Conservation (phyloP, 2,329 filamentous ascomycete species). For the Myriosclerotinia curreyana region DNA sequence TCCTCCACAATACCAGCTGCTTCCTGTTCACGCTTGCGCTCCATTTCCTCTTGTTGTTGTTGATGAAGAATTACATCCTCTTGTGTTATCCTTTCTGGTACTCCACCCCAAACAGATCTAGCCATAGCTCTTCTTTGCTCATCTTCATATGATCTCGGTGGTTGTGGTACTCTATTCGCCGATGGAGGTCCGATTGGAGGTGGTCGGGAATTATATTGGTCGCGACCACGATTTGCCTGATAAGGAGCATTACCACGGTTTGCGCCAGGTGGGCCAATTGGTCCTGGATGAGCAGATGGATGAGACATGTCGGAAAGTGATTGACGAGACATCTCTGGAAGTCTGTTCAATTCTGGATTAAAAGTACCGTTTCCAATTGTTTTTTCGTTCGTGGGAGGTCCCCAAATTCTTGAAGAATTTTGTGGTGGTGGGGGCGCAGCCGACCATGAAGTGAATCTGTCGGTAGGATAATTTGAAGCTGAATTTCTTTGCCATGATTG, state of each 20-base stretch:
- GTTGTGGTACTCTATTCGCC: conserved; percentile 30
- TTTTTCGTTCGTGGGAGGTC: conserved; percentile 64
- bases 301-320: conserved; percentile 32
- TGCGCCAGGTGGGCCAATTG: conserved; percentile 39
- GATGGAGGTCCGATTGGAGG: conserved; percentile 33
- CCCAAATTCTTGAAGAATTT: conserved; percentile 61
- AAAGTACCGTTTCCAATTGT: conserved; percentile 78
- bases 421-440: conserved; percentile 40
- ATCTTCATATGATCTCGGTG: conserved; percentile 26
- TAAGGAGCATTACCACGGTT: conserved; percentile 34
- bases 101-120: conserved; percentile 29
- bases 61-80: conserved; percentile 29
- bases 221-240: conserved; percentile 34
- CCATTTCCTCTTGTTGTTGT: conserved; percentile 32
- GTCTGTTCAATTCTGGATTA: conserved; percentile 55
- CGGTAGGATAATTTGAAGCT: conserved; percentile 45
- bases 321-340: conserved; percentile 36
- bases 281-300: conserved; percentile 35
- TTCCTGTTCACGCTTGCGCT: conserved; percentile 30
- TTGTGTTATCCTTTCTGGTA: conserved; percentile 33
- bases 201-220: conserved; percentile 40
- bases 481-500: conserved; percentile 38
- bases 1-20: conserved; percentile 32
- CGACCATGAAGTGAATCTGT: conserved; percentile 52
- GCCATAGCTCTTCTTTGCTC: conserved; percentile 25